These are phyloP conservation scores for Acanthamoeba lenticulata DNA, from an alignment of 208 protist genomes.

Conservation along the genomic window DNA sequence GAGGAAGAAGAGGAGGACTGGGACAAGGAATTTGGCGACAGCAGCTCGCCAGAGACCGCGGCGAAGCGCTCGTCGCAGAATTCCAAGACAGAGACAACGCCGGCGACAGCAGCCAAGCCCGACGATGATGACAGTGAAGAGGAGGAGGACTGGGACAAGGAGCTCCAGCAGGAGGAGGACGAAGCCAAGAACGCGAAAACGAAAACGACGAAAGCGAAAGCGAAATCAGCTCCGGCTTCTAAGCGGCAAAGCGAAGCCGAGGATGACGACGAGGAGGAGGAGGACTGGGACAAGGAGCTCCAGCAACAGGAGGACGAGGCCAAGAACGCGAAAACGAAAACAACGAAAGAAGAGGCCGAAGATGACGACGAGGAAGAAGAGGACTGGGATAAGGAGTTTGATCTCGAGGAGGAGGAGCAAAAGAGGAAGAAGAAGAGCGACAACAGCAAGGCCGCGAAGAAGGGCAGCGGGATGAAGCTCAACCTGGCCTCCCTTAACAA, in stretches of 20 bases:
- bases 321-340: not conserved
- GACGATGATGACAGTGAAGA: not conserved
- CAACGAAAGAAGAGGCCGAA: not conserved
- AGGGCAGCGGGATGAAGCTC: not conserved
- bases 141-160: conserved; percentile 46
- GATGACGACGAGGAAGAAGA: not conserved
- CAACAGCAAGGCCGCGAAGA: not conserved
- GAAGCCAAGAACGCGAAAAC: not conserved
- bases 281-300: conserved; percentile 47
- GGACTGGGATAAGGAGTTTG: conserved; percentile 48
- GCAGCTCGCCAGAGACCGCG: not conserved
- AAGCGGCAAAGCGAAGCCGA: not conserved
- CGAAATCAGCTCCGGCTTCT: too few relatives aligned
- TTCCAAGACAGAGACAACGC: not conserved
- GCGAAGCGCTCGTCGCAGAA: not conserved
- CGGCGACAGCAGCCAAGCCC: not conserved
- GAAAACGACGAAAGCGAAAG: too few relatives aligned
- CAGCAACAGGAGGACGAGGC: not conserved
- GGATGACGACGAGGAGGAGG: not conserved
- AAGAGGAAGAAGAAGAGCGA: not conserved
- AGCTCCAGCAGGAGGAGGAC: not conserved
- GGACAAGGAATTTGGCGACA: not conserved
- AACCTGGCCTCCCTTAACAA: not conserved
- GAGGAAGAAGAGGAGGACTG: conserved; percentile 22
- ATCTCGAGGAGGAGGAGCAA: not conserved